phyloP scores from a whole-genome alignment of 805 yeast genomes.

The Wickerhamomyces silvicola region DNA sequence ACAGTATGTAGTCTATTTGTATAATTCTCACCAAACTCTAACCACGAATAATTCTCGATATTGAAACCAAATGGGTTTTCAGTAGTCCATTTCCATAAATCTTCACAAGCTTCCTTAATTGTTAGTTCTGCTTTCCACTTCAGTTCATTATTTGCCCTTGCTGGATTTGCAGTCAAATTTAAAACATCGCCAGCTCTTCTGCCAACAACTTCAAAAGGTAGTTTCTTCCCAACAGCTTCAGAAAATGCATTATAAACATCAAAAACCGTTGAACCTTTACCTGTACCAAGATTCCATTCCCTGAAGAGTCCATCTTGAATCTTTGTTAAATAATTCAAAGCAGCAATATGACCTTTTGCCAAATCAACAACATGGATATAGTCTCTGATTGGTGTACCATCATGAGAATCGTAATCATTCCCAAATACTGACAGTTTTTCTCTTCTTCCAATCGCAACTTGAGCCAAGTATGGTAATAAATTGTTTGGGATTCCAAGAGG shows the following conservation, averaged over 20 bases:
- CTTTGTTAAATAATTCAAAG: constrained; percentile 46
- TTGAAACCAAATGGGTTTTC: constrained; percentile 40
- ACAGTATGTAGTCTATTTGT: constrained; percentile 24
- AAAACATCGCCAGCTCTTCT: constrained; percentile 76
- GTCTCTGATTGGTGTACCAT: constrained; percentile 79
- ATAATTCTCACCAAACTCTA: constrained; percentile 16
- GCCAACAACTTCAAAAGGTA: constrained; percentile 59
- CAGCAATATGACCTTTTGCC: constrained; percentile 72
- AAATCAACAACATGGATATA: constrained; percentile 78
- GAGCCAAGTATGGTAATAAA: constrained; percentile 67
- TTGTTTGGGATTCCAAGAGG: constrained; percentile 75
- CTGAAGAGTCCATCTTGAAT: constrained; percentile 46
- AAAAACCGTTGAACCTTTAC: constrained; percentile 71
- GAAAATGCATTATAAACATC: constrained; percentile 64
- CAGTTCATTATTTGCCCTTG: constrained; percentile 60
- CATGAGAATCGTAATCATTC: constrained; percentile 60
- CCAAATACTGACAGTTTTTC: constrained; percentile 67
- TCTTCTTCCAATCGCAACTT: constrained; percentile 69
- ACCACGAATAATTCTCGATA: neutral
- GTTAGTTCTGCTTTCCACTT: constrained; percentile 53
- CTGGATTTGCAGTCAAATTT: constrained; percentile 64
- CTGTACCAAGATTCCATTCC: constrained; percentile 83
- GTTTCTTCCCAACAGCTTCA: constrained; percentile 53
- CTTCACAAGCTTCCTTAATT: constrained; percentile 60
- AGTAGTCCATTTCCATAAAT: constrained; percentile 74